A percentile compares a stretch with the other conserved stretches of the same genome.
These are phyloP conservation scores for Capsicum chinense DNA, from an alignment of 257 asterid genomes.

Conservation along the genomic window DNA sequence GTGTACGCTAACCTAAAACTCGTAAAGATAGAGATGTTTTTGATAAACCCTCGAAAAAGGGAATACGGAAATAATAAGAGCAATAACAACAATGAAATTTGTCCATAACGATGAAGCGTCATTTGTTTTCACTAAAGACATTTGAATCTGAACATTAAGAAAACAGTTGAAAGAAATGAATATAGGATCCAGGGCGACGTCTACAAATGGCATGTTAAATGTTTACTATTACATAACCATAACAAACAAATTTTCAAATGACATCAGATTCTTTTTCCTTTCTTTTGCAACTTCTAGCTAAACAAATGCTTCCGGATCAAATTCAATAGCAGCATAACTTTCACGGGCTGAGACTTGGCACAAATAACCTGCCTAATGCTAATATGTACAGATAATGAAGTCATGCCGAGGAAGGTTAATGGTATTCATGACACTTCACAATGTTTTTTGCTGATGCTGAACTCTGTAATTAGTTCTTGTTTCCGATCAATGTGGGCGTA, in stretches of 20 bases:
- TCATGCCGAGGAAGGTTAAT: slow-evolving; percentile 13
- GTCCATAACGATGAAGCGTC: no score
- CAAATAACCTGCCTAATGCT: slow-evolving; percentile 17
- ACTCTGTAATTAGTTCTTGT: slow-evolving; percentile 49
- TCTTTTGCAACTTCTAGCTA: neutral
- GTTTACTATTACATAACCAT: neutral
- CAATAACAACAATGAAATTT: no score
- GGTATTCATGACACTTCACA: neutral
- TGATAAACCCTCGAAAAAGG: no score
- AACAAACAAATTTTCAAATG: neutral
- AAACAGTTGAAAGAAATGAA: neutral
- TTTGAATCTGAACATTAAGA: neutral
- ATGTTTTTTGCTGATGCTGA: slow-evolving; percentile 14
- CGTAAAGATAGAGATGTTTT: no score
- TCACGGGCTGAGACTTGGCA: neutral
- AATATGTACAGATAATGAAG: slow-evolving; percentile 31
- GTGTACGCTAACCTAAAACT: no score
- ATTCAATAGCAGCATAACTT: neutral
- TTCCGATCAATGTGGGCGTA: slow-evolving; percentile 75
- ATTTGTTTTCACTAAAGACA: no score
- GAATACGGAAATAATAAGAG: no score
- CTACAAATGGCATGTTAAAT: slow-evolving; percentile 3
- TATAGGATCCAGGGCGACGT: neutral
- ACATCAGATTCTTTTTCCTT: neutral
- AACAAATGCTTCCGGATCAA: neutral